Evolutionary conservation across 805 yeast species (phyloP), one percentile per base, ranked within the genome.

Genomic region (Candida coleopterorum): DNA sequence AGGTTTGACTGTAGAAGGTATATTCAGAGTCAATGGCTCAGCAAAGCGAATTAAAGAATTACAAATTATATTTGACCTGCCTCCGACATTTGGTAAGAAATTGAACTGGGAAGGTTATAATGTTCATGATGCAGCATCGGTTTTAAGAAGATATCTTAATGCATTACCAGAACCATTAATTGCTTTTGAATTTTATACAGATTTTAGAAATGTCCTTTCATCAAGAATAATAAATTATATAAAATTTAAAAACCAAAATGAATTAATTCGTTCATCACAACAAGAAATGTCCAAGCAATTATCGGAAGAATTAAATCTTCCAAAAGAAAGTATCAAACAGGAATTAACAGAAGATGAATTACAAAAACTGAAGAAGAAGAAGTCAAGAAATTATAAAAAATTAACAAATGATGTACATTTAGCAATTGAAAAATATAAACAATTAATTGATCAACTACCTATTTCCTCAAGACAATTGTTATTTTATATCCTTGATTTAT

Each of bases 61-160:
- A 25, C 97, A 93, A 56, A 72, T 75, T 25, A 70, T 81, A 10
- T 93, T 93, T 64, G 85, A 89, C 38, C 63, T 84, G 2, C 87
- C 96, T 2, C 97, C 98, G 0, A 79, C 77, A 41, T 93, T 83
- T 55, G 99, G 98, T 12, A 76, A 87, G 34, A 83, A 82, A 47
- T 72, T 89, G 30, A 76, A 75, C 46, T 93, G 97, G 98, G 88
- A 85, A 33, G 90, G 95, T 0, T 93, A 78, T 61, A 86, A 88
- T 1, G 97, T 90, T 9, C 98, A 93, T 62, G 99, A 93, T 59
- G 97, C 96, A 1, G 95, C 97, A 2, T 85, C 93, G 14, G 69
- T 93, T 16, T 73, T 93, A 40, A 74, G 97, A 55, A 70, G 98
- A 39, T 93, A 76, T 56, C 69, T 93, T 43, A 87, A 88, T 52